Base-by-base conservation (phyloP, 805 yeast genomes). In the Teunomyces atbi region DNA sequence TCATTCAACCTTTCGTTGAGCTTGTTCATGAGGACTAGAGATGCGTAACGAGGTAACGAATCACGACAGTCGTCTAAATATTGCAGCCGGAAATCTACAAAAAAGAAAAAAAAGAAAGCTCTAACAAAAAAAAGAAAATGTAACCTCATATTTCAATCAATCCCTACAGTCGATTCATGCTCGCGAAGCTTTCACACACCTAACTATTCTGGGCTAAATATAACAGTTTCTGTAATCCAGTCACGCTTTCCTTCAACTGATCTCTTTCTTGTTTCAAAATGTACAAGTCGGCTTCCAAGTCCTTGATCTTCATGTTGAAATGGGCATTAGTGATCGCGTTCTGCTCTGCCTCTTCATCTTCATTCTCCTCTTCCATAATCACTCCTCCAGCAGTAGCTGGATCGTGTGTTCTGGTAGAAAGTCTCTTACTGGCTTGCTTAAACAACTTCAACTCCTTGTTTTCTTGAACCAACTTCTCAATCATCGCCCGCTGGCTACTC, bases 241-340 rank as follows among this genome's bases (percentile, higher is more conserved):
- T 60, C 12, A 83, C 78, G 48, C 76, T 82, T 18, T 81, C 85
- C 58, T 81, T 84, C 62, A 87, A 70, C 55, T 83, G 86, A 59
- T 89, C 94, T 53, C 95, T 77, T 65, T 89, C 97, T 65, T 89
- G 92, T 57, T 82, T 83, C 53, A 85, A 77, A 46, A 89, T 86
- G 57, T 78, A 85, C 53, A 89, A 71, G 61, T 89, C 96, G 3
- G 96, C 96, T 58, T 88, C 87, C 55, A 89, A 68, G 56, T 89
- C 96, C 56, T 86, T 82, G 37, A 89, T 77, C 65, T 84, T 86
- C 70, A 89, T 75, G 51, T 82, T 86, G 58, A 78, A 86, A 52
- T 85, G 89, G 39, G 86, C 78, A 43, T 57, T 67, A 21, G 56
- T 62, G 33, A 72, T 62, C 23, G 55, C 61, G 29, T 39, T 46